A percentile compares a stretch with the other conserved stretches of the same genome.
These are phyloP conservation scores for Talaromyces marneffei DNA, from an alignment of 2,329 filamentous ascomycete species.

Conservation along the genomic window DNA sequence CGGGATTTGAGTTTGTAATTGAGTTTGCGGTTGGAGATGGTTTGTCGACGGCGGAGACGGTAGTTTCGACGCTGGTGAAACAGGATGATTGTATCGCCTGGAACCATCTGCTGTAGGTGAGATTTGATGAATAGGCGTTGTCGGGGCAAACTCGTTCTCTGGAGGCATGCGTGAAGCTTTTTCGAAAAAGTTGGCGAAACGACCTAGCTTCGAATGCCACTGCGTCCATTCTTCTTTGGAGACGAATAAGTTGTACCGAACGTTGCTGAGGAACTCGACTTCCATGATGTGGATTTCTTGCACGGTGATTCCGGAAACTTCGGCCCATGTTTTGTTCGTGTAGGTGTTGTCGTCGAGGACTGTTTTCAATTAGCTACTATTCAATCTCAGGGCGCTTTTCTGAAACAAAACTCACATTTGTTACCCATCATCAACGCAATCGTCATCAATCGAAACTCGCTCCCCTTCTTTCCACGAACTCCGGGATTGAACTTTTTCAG, in stretches of 20 bases:
- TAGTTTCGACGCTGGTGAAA: slow-evolving; percentile 31
- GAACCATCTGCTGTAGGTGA: slow-evolving; percentile 33
- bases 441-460: slow-evolving; percentile 86
- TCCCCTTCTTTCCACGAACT: slow-evolving; percentile 86
- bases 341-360: slow-evolving; percentile 98
- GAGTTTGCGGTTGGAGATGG: slow-evolving; percentile 16
- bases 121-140: slow-evolving; percentile 25
- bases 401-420: slow-evolving; percentile 61
- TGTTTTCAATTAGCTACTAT: slow-evolving; percentile 32
- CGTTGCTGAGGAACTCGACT: slow-evolving; percentile 98
- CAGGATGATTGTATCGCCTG: slow-evolving; percentile 22
- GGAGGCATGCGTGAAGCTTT: slow-evolving; percentile 52
- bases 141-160: slow-evolving; percentile 29
- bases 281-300: slow-evolving; percentile 98
- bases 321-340: slow-evolving; percentile 99
- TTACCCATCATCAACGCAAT: slow-evolving; percentile 97
- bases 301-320: slow-evolving; percentile 90
- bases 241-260: slow-evolving; percentile 87
- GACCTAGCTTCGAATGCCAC: slow-evolving; percentile 77
- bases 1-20: neutral
- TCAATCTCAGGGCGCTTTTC: neutral
- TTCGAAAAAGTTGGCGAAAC: slow-evolving; percentile 79
- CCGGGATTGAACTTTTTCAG: slow-evolving; percentile 83
- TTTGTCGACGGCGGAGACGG: slow-evolving; percentile 37
- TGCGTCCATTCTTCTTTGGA: slow-evolving; percentile 79